Base-by-base conservation (phyloP, 2,329 filamentous ascomycete genomes). In the Diatrype stigma region DNA sequence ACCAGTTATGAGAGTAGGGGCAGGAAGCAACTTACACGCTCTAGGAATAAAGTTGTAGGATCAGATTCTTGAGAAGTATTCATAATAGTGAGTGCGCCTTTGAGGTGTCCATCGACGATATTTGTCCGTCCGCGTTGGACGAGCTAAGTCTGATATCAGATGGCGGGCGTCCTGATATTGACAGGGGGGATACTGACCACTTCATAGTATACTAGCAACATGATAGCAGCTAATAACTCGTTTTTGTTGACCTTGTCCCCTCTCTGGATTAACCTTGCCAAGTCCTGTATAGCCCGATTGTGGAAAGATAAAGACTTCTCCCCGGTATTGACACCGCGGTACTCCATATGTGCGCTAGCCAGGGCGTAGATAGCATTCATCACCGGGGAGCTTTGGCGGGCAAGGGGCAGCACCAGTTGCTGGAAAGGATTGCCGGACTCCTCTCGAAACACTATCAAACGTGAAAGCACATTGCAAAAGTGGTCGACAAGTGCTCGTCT, bases 281-380 rank as follows among this genome's bases (percentile, higher is more conserved):
- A 66, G 1, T 79, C 80, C 56, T 81, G 77, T 22, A 85, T 77
- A 11, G 82, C 81, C 60, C 75, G 73, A 52, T 78, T 82, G 55
- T 85, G 82, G 54, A 84, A 84, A 53, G 76, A 75, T 1, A 83
- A 66, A 34, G 81, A 82, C 57, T 76, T 79, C 57, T 85, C 80
- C 19, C 69, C 64, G 6, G 75, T 77, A 23, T 75, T 68, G 6
- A 81, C 69, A 2, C 79, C 79, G 23, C 80, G 70, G 46, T 81
- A 90, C 57, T 93, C 87, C 51, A 95, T 73, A 65, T 96, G 94
- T 52, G 91, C 93, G 51, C 87, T 89, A 0, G 90, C 83, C 7
- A 96, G 73, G 0, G 91, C 90, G 52, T 89, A 91, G 53, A 96
- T 87, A 10, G 91, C 90, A 63, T 94, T 90, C 67, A 89, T 87